These are phyloP conservation scores for Solanum sitiens DNA, from an alignment of 257 asterid species.

Conservation along the genomic window DNA sequence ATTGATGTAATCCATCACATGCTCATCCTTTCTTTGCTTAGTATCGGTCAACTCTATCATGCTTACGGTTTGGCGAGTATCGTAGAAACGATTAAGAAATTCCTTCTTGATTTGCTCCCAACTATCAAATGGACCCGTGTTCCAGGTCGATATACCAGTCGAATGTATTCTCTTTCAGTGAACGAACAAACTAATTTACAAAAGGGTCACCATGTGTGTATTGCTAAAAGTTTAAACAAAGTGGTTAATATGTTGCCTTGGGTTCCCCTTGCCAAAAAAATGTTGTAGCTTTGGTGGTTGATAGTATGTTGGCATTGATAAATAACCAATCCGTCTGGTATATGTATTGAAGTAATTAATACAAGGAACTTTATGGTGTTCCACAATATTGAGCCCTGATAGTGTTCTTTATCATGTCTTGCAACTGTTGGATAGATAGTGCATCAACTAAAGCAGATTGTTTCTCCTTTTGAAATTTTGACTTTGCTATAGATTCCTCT, in stretches of 20 bases:
- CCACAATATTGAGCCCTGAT: not conserved
- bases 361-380: not conserved
- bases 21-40: not conserved
- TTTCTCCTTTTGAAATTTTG: not conserved
- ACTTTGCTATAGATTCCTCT: not conserved
- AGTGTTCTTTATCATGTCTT: not conserved
- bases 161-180: too few species aligned
- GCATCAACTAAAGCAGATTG: not conserved
- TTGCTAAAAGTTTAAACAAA: not conserved
- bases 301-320: not conserved
- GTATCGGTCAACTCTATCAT: not conserved
- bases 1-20: not conserved
- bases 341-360: not conserved
- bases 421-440: not conserved
- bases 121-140: not conserved
- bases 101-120: not conserved
- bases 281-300: not conserved
- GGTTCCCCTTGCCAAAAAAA: not conserved
- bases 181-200: too few species aligned
- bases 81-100: not conserved
- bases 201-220: too few species aligned
- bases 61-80: not conserved
- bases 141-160: not conserved
- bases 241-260: not conserved
- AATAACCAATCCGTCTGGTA: not conserved